Evolutionary conservation across 2,329 filamentous ascomycete species (phyloP).

Genomic region (Aspergillus fijiensis): DNA sequence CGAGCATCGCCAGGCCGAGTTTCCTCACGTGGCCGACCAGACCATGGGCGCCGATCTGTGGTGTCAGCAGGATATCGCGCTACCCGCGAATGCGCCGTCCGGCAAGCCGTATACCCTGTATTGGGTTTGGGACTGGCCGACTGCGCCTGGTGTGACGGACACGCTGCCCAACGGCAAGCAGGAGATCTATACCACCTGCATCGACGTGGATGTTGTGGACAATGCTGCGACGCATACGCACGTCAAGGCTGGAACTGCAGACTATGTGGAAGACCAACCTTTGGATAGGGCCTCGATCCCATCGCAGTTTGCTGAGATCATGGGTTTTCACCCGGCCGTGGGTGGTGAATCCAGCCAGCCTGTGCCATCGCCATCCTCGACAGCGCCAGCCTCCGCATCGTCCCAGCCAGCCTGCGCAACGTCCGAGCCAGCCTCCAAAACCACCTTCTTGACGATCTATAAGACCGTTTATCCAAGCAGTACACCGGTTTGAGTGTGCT

Average conservation of each 20-base stretch:
- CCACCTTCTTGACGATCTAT: constrained; percentile 27
- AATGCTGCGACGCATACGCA: constrained; percentile 13
- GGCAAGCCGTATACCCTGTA: constrained; percentile 76
- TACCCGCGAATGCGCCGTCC: constrained; percentile 65
- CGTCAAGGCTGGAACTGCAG: constrained; percentile 5
- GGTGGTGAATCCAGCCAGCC: neutral
- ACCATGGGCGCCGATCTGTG: constrained; percentile 61
- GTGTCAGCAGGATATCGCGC: constrained; percentile 78
- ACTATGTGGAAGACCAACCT: constrained; percentile 35
- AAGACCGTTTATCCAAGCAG: constrained; percentile 19
- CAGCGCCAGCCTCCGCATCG: neutral
- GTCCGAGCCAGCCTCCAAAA: constrained; percentile 13
- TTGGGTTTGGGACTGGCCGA: constrained; percentile 97
- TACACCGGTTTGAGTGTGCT: neutral
- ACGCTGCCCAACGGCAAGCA: constrained; percentile 43
- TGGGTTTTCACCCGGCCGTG: constrained; percentile 14
- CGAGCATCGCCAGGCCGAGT: constrained; percentile 56
- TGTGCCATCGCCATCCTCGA: neutral
- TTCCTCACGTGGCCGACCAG: constrained; percentile 52
- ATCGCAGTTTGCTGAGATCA: constrained; percentile 38
- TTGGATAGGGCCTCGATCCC: constrained; percentile 42
- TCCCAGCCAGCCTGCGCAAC: neutral
- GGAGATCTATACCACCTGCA: constrained; percentile 52
- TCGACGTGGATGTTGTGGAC: constrained; percentile 47
- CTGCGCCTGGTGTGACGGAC: constrained; percentile 41